phyloP scores from a whole-genome alignment of 371 early-diverging fungal genomes.

The Saksenaea vasiformis region DNA sequence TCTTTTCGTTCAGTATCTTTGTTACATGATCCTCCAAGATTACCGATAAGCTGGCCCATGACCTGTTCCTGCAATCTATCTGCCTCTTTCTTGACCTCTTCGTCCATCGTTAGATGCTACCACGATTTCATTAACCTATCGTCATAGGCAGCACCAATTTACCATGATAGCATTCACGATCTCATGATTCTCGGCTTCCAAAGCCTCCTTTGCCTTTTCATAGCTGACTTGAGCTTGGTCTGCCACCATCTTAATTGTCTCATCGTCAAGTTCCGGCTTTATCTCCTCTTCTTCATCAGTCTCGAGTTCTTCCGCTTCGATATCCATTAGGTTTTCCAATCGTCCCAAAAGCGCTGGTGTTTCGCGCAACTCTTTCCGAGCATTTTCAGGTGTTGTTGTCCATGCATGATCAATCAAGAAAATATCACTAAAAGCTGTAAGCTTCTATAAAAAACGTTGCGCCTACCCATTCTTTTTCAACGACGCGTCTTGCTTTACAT shows the following conservation, averaged over 20 bases:
- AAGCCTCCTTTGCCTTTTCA: slow-evolving; percentile 57
- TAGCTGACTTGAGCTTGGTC: slow-evolving; percentile 62
- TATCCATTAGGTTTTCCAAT: slow-evolving; percentile 64
- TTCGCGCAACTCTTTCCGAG: slow-evolving; percentile 52
- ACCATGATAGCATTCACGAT: slow-evolving; percentile 70
- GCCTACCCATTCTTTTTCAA: slow-evolving; percentile 57
- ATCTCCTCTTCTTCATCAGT: slow-evolving; percentile 38
- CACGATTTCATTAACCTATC: not conserved
- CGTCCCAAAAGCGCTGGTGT: slow-evolving; percentile 61
- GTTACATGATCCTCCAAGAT: not conserved
- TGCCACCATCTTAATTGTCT: slow-evolving; percentile 55
- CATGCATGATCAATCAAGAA: slow-evolving; percentile 75
- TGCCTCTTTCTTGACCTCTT: slow-evolving; percentile 39
- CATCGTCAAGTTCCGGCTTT: slow-evolving; percentile 37
- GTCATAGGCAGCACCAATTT: slow-evolving; percentile 4
- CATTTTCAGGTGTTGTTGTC: slow-evolving; percentile 68
- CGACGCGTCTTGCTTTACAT: slow-evolving; percentile 50
- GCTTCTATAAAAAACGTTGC: not conserved
- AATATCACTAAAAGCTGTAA: slow-evolving; percentile 45
- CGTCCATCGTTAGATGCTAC: slow-evolving; percentile 41
- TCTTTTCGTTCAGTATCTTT: not conserved
- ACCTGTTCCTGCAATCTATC: slow-evolving; percentile 49
- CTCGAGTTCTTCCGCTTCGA: slow-evolving; percentile 45
- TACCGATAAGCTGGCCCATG: slow-evolving; percentile 38
- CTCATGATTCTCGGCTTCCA: slow-evolving; percentile 61